A percentile compares a stretch with the other conserved stretches of the same genome.
These are phyloP conservation scores for Mycosphaerella sp. DNA, from an alignment of 2,329 filamentous ascomycete genomes.

Conservation along the genomic window DNA sequence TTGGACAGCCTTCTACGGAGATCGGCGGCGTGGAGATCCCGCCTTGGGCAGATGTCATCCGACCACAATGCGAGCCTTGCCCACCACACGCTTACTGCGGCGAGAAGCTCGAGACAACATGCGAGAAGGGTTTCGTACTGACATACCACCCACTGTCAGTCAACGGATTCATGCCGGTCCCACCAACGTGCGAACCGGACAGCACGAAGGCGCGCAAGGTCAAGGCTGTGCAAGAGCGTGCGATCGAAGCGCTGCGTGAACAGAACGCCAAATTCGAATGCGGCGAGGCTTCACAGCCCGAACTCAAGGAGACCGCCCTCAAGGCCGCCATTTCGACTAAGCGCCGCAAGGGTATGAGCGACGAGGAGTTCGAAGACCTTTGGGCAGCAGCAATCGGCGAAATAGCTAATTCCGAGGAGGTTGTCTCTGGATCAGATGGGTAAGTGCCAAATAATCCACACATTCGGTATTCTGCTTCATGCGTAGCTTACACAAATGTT, in stretches of 20 bases:
- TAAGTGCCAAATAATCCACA: slow-evolving; percentile 42
- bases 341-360: slow-evolving; percentile 74
- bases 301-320: slow-evolving; percentile 62
- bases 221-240: slow-evolving; percentile 79
- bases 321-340: slow-evolving; percentile 70
- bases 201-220: slow-evolving; percentile 85
- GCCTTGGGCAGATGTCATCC: slow-evolving; percentile 61
- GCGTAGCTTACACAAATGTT: slow-evolving; percentile 20
- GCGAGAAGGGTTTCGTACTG: slow-evolving; percentile 81
- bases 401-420: slow-evolving; percentile 57
- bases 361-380: slow-evolving; percentile 86
- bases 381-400: slow-evolving; percentile 70
- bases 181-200: slow-evolving; percentile 90
- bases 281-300: slow-evolving; percentile 63
- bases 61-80: slow-evolving; percentile 83
- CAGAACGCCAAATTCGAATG: slow-evolving; percentile 87
- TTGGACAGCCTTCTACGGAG: slow-evolving; percentile 58
- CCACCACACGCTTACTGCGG: slow-evolving; percentile 88
- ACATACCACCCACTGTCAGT: slow-evolving; percentile 78
- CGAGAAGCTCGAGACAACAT: slow-evolving; percentile 66
- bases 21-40: slow-evolving; percentile 62
- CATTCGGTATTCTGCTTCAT: not conserved
- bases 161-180: slow-evolving; percentile 72
- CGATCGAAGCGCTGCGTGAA: slow-evolving; percentile 78
- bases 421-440: slow-evolving; percentile 52